Conservation (phyloP, 176 grass and related monocot species). For the Hordeum marinum region DNA sequence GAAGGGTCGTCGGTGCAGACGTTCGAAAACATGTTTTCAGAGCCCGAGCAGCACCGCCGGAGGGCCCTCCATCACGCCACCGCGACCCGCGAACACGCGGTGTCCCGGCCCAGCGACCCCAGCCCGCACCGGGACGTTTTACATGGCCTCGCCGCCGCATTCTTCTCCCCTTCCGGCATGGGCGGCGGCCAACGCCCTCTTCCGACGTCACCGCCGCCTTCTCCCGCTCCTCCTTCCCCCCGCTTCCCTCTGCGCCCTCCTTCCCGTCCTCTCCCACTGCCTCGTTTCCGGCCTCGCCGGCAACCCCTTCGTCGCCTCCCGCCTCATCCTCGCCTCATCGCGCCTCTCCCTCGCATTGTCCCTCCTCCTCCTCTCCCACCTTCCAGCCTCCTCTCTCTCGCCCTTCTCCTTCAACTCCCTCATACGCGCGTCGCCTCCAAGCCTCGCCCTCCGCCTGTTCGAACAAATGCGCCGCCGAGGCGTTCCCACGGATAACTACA, state of each 20-base stretch:
- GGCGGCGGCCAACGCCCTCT: slow-evolving; percentile 40
- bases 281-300: slow-evolving; percentile 54
- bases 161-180: slow-evolving; percentile 26
- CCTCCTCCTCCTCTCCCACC: slow-evolving; percentile 29
- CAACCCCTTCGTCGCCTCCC: slow-evolving; percentile 53
- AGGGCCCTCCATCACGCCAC: no score
- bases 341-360: slow-evolving; percentile 26
- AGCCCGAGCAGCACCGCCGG: no score
- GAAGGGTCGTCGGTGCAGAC: no score
- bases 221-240: slow-evolving; percentile 17
- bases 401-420: slow-evolving; percentile 65
- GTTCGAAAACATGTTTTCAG: no score
- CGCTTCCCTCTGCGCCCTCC: slow-evolving; percentile 9
- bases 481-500: slow-evolving; percentile 42
- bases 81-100: no score
- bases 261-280: slow-evolving; percentile 42
- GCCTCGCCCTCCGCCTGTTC: slow-evolving; percentile 36
- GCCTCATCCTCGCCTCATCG: slow-evolving; percentile 22
- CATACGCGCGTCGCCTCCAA: slow-evolving; percentile 36
- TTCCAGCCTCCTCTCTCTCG: slow-evolving; percentile 29
- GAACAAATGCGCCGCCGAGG: slow-evolving; percentile 46
- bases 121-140: no score
- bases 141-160: neutral
- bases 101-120: no score
- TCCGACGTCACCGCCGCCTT: slow-evolving; percentile 43